Percentiles rank a stretch among this genome's conserved stretches.
These are phyloP conservation scores for Fusarium compactum DNA, from an alignment of 2,329 filamentous ascomycete genomes.

Conservation along the genomic window DNA sequence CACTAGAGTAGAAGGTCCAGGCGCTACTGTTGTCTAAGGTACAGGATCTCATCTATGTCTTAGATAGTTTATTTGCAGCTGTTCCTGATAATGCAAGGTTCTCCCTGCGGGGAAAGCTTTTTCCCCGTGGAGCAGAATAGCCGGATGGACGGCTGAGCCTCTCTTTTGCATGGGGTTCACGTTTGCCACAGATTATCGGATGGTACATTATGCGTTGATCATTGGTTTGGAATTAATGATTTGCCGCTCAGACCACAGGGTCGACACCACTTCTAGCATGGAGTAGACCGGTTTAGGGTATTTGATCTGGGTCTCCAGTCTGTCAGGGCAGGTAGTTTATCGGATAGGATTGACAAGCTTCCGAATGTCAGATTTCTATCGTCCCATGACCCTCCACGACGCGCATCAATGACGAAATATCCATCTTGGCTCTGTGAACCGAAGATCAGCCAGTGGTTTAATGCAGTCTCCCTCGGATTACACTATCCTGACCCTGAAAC, in stretches of 20 bases:
- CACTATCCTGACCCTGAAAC: background rate
- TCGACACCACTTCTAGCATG: background rate
- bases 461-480: background rate
- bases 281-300: background rate
- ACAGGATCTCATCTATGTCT: constrained; percentile 7
- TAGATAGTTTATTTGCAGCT: constrained; percentile 3
- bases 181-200: background rate
- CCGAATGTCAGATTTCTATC: background rate
- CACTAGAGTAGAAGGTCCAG: background rate
- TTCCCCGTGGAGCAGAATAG: background rate
- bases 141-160: background rate
- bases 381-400: background rate
- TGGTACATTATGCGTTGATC: background rate
- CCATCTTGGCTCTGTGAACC: background rate
- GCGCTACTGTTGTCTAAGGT: background rate
- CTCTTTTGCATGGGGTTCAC: background rate
- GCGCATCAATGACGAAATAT: background rate
- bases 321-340: background rate
- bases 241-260: background rate
- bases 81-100: background rate
- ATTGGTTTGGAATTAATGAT: background rate
- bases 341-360: background rate
- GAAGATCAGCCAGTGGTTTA: background rate
- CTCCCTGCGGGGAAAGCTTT: background rate
- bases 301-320: background rate